Conservation (phyloP, 108 stramenopile genomes). For the Nannochloropsis gaditana region DNA sequence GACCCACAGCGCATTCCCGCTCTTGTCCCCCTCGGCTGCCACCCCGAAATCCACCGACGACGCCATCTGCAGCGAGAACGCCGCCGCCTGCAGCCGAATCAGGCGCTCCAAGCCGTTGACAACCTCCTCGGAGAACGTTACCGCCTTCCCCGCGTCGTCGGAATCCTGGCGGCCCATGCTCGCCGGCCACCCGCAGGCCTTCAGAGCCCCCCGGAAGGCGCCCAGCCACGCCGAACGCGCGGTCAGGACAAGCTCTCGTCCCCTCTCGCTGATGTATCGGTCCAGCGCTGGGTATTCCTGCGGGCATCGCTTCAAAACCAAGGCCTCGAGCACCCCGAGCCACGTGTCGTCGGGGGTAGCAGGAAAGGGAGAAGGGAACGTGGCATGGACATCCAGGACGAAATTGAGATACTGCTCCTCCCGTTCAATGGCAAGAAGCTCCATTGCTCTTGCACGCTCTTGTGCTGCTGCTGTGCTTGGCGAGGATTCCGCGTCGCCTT, state of each 20-base stretch:
- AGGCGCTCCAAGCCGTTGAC: background rate
- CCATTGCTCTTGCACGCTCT: too few relatives aligned
- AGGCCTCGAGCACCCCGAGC: background rate
- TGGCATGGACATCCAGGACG: too few relatives aligned
- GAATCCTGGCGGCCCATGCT: background rate
- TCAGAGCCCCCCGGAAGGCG: background rate
- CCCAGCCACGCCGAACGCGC: background rate
- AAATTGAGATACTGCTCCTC: too few relatives aligned
- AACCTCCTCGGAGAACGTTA: background rate
- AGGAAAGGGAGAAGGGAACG: too few relatives aligned
- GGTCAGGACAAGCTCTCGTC: background rate
- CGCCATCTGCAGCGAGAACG: background rate
- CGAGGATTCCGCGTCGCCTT: too few relatives aligned
- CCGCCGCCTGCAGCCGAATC: background rate
- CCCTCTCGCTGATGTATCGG: background rate
- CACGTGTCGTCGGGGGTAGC: too few relatives aligned
- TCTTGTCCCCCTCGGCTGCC: background rate
- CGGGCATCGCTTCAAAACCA: background rate
- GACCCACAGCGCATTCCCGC: background rate
- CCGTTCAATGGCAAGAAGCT: too few relatives aligned
- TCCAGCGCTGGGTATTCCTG: background rate
- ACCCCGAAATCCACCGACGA: background rate
- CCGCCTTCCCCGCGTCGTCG: background rate
- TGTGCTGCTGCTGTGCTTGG: too few relatives aligned
- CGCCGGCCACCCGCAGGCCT: background rate